Evolutionary conservation across 768 basidiomycete genomes (phyloP), one percentile per base, ranked within the genome.

Genomic region (Tulasnella sp.): DNA sequence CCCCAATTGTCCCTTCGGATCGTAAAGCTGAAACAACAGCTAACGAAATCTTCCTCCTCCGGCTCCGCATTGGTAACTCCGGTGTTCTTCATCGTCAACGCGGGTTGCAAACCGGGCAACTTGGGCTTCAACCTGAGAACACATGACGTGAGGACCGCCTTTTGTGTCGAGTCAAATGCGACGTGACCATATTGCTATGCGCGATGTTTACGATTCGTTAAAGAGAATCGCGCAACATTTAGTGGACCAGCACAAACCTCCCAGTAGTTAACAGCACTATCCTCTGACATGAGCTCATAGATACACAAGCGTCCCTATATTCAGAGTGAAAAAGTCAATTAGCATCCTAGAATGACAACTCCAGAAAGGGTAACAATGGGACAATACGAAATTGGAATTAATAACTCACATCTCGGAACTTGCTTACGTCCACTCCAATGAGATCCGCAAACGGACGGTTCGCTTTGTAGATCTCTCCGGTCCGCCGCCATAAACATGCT

Each of bases 271-370:
- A 96, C 93, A 2, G 93, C 92, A 1, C 85, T 86, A 69, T 95
- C 93, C 71, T 99, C 95, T 0, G 93, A 87, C 94, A 99, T 96
- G 50, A 98, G 80, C 70, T 98, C 95, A 72, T 96, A 98, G 59
- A 99, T 96, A 67, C 93, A 95, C 23, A 96, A 72, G 38, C 90
- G 85, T 2, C 95, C 95, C 78, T 90, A 68, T 13, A 64, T 8
- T 15, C 63, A 58, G 65, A 64, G 43, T 44, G 24, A 30, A 1
- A 45, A 21, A 26, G 24, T 41, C 5, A 21, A 51, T 32, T 7
- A 34, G 8, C n/a, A 26, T 26, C 15, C 60, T n/a, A n/a, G n/a
- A n/a, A n/a, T n/a, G n/a, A n/a, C n/a, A 23, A 23, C 23, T n/a
- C 13, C 11, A 43, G 42, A n/a, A 43, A 11, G 11, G 11, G 11